Evolutionary conservation across 208 protist genomes (phyloP).

Genomic region (Trypanosoma congolense): DNA sequence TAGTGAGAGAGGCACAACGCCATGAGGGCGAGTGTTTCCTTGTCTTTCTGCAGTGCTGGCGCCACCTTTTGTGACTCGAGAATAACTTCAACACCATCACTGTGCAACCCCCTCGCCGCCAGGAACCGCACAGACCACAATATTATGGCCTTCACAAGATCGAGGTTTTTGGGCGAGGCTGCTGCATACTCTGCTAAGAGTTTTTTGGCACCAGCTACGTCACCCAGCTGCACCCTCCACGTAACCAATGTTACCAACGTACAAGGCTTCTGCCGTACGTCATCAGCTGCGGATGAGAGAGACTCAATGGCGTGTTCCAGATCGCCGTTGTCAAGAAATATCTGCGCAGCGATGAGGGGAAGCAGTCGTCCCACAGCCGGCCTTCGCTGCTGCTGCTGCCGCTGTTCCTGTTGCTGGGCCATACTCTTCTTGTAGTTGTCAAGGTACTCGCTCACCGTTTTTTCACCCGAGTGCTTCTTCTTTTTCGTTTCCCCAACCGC

Average conservation of each 20-base stretch:
- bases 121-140: conserved; percentile 66
- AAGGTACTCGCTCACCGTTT: conserved; percentile 18
- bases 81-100: conserved; percentile 41
- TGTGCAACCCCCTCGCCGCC: conserved; percentile 28
- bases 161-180: conserved; percentile 12
- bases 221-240: conserved; percentile 56
- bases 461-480: conserved; percentile 37
- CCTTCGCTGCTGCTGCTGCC: conserved; percentile 5
- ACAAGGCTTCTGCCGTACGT: conserved; percentile 32
- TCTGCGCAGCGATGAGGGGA: conserved; percentile 56
- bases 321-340: conserved; percentile 75
- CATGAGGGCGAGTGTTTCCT: conserved; percentile 45
- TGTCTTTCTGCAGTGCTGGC: conserved; percentile 30
- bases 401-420: background rate
- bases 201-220: conserved; percentile 28
- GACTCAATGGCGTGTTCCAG: conserved; percentile 39
- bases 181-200: conserved; percentile 17
- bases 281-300: conserved; percentile 31
- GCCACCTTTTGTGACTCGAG: conserved; percentile 26
- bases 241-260: conserved; percentile 46
- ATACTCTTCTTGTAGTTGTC: conserved; percentile 24
- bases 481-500: conserved; percentile 50
- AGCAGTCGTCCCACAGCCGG: conserved; percentile 17
- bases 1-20: conserved; percentile 52
- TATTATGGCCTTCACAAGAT: conserved; percentile 31